Conservation (phyloP, 225 moss, liverwort and hornwort genomes). For the Physcomitrellopsis africana region DNA sequence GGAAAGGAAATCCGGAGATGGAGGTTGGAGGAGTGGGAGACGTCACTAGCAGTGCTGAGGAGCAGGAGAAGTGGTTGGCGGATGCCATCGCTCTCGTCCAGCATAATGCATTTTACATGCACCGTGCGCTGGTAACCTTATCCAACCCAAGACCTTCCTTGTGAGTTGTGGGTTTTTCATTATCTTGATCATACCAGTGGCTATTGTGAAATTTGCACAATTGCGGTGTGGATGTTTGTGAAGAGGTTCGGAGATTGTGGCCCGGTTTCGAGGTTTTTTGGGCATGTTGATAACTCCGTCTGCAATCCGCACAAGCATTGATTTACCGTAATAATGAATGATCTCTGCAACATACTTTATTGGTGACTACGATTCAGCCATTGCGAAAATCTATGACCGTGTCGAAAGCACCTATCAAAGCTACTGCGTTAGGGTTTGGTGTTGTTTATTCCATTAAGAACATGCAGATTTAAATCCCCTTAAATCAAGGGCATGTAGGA, state of each 20-base stretch:
- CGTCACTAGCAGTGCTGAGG: slow-evolving; percentile 42
- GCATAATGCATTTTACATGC: slow-evolving; percentile 66
- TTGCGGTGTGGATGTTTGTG: background rate
- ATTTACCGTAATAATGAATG: background rate
- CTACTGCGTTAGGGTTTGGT: slow-evolving; percentile 25
- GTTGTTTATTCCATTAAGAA: no score
- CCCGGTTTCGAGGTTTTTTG: background rate
- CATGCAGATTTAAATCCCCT: background rate
- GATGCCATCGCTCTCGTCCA: slow-evolving; percentile 68
- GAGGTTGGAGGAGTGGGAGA: slow-evolving; percentile 43
- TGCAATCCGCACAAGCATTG: background rate
- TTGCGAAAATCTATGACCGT: background rate
- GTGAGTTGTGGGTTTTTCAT: slow-evolving; percentile 6
- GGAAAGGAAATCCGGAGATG: slow-evolving; percentile 1
- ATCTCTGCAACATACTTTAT: background rate
- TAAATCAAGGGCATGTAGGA: background rate
- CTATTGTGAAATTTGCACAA: background rate
- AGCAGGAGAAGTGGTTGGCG: slow-evolving; percentile 69
- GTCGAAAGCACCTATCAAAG: background rate
- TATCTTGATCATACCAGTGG: background rate
- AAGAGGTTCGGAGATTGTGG: background rate
- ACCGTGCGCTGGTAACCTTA: slow-evolving; percentile 53
- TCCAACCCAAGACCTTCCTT: background rate
- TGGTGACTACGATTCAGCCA: background rate
- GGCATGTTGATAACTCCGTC: background rate